Base-by-base conservation (phyloP, 306 rosid species). In the Aeschynomene evenia region DNA sequence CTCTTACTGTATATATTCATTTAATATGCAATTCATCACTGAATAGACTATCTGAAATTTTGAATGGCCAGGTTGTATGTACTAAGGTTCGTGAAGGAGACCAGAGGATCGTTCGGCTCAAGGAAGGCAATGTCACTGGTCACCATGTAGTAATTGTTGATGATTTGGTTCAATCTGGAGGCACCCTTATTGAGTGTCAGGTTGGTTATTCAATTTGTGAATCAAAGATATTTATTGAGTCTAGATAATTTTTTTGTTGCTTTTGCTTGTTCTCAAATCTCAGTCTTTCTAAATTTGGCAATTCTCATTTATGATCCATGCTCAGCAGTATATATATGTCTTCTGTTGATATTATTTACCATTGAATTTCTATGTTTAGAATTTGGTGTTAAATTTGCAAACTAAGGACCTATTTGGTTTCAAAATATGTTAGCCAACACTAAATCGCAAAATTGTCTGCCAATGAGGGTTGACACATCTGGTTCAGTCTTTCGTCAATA, bases 141-240 rank as follows among this genome's bases (percentile, higher is more conserved):
- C 75, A 63, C 71, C 99, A 94, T 69, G 97, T 94, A 0, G 99
- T 94, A 68, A 89, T 91, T 77, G 96, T 94, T 63, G 99, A 94
- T 74, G 99, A 94, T 88, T 83, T 94, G 81, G 99, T 94, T 58
- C 99, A 94, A 84, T 94, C 99, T 46, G 97, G 99, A 54, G 87
- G 95, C 74, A 94, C 99, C 76, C 83, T 94, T 72, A 88, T 91
- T 29, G 99, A 94, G 79, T 91, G 99, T 74, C 97, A 87, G 97
- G 99, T 91, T 61, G 59, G 68, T 23, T 22, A 59, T 50, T 69
- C 72, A 55, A 29, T 72, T 46, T 45, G n/a, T 39, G 5, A 19
- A 10, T 28, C 13, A 33, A 39, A 8, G 1, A 37, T 65, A 45
- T 29, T 63, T 21, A 24, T 42, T 31, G 51, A 71, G 45, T 49